Evolutionary conservation across 2,329 filamentous ascomycete species (phyloP).

Genomic region (Diplodia seriata): DNA sequence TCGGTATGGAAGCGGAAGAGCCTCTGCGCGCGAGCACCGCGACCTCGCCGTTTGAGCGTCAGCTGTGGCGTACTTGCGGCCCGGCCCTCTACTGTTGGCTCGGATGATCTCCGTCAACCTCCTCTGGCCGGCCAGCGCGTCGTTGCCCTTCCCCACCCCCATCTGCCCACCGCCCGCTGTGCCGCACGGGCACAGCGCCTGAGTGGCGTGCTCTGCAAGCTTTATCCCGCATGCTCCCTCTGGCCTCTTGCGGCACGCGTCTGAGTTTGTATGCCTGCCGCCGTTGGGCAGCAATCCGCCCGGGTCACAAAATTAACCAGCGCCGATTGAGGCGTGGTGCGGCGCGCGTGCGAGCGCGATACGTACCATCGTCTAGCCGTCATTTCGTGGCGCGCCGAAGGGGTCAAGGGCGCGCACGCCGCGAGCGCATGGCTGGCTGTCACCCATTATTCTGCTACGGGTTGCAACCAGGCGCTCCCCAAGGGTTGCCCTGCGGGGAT

Average conservation of each 20-base stretch:
- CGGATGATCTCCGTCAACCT: conserved; percentile 27
- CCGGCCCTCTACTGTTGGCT: conserved; percentile 24
- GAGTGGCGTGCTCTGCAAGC: conserved; percentile 30
- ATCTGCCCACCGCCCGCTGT: conserved; percentile 12
- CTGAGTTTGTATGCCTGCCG: conserved; percentile 30
- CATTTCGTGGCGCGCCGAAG: conserved; percentile 21
- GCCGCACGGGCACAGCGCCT: conserved; percentile 25
- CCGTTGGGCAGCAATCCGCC: conserved; percentile 27
- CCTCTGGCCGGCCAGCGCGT: conserved; percentile 2
- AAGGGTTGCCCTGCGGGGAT: conserved; percentile 28
- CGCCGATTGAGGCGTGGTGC: conserved; percentile 21
- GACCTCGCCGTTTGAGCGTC: conserved; percentile 20
- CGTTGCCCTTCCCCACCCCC: background rate
- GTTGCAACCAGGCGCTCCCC: conserved; percentile 8
- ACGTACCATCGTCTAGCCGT: conserved; percentile 25
- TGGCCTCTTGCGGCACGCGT: conserved; percentile 30
- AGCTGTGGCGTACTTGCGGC: conserved; percentile 27
- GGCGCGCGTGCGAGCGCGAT: conserved; percentile 16
- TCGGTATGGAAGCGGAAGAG: conserved; percentile 28
- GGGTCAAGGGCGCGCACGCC: background rate
- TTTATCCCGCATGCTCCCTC: conserved; percentile 28
- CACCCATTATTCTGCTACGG: conserved; percentile 9
- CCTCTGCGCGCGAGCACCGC: conserved; percentile 15
- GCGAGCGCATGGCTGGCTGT: conserved; percentile 14
- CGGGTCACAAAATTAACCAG: conserved; percentile 29